Conservation (phyloP, 2,329 filamentous ascomycete genomes). For the Sporothrix mexicana region DNA sequence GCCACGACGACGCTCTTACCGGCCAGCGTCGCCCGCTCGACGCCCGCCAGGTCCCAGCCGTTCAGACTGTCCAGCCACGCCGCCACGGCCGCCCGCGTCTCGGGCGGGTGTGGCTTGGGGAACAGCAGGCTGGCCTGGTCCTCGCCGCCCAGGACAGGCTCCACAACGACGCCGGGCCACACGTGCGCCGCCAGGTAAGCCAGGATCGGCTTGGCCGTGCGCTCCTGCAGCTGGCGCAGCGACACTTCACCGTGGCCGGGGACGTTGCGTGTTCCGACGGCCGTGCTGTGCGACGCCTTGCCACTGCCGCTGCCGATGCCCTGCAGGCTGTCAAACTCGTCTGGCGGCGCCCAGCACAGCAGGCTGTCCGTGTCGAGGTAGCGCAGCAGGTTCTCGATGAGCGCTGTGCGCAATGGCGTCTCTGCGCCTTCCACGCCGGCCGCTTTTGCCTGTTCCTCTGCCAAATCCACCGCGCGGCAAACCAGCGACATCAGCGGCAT, state of each 20-base stretch:
- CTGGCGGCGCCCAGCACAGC: constrained; percentile 79
- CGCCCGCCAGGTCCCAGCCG: constrained; percentile 80
- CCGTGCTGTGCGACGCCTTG: too few species aligned
- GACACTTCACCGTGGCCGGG: constrained; percentile 43
- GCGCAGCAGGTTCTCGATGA: constrained; percentile 73
- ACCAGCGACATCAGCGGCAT: constrained; percentile 88
- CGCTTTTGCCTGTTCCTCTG: constrained; percentile 53
- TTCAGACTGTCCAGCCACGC: constrained; percentile 77
- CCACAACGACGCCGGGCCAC: constrained; percentile 82
- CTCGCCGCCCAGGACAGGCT: constrained; percentile 79
- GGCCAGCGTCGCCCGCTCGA: constrained; percentile 83
- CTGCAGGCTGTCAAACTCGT: constrained; percentile 49
- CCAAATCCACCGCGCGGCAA: constrained; percentile 83
- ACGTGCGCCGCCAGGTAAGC: constrained; percentile 72
- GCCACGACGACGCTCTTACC: constrained; percentile 86
- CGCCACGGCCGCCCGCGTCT: constrained; percentile 76
- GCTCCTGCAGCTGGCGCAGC: constrained; percentile 74
- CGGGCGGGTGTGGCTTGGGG: constrained; percentile 72
- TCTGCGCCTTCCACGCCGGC: neutral
- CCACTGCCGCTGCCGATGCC: neutral
- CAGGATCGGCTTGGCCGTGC: constrained; percentile 72
- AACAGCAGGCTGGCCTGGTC: constrained; percentile 68
- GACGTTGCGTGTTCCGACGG: constrained; percentile 40
- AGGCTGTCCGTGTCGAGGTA: constrained; percentile 93
- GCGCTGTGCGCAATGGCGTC: constrained; percentile 61